Evolutionary conservation across 306 rosid genomes (phyloP), one percentile per base, ranked within the genome.

Genomic region (Crotalaria pallida): DNA sequence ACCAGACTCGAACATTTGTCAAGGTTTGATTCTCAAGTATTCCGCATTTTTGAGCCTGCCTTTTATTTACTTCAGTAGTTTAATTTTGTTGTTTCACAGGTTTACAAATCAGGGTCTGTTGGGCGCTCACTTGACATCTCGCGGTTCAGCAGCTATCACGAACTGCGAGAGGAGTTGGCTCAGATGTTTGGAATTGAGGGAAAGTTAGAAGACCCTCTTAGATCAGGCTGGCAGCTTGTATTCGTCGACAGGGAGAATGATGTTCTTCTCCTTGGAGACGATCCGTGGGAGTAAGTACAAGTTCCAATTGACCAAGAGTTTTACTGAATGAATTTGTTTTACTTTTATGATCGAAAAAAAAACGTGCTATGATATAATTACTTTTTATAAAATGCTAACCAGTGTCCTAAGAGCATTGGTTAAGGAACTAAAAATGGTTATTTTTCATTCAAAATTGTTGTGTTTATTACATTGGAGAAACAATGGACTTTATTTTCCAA

Each of bases 141-240:
- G 27, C 88, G 91, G 81, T 87, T 92, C 89, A 92, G 85, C 89
- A 87, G 97, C 89, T 92, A 92, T 76, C 88, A 83, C 67, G 93
- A 92, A 73, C 88, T 91, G 93, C 86, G 97, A 6, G 97, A 88
- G 81, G 97, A 88, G 82, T 87, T 91, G 86, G 88, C 87, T 41
- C 91, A 82, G 82, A 91, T 91, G 97, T 91, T 88, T 79, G 96
- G 96, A 58, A 91, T 91, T 50, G 97, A 91, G 96, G 93, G 93
- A 23, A 89, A 84, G 88, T 88, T 91, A 58, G 96, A 85, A 87
- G 93, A 88, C 77, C 89, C 89, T 88, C 89, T 72, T 91, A 87
- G 97, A 91, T 91, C 97, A 91, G 97, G 97, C 97, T 91, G 97
- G 97, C 97, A 91, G 97, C 97, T 91, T 91, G 97, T 91, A 82